Conservation (phyloP, 2,329 filamentous ascomycete genomes). For the Pseudogymnoascus sp. region DNA sequence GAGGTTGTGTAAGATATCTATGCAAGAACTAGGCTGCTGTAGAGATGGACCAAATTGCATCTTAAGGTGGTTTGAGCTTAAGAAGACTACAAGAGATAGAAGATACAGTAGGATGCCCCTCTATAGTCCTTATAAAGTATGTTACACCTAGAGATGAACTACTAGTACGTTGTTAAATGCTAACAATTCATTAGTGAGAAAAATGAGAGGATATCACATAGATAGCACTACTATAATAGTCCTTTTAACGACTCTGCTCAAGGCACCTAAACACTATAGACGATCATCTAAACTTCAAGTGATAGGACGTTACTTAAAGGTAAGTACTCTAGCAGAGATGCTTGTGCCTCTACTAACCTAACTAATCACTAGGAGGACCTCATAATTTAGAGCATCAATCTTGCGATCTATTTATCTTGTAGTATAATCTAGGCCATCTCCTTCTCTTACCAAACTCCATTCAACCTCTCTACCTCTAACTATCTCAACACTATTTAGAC, state of each 20-base stretch:
- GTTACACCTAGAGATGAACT: background rate
- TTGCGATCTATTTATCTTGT: background rate
- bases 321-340: background rate
- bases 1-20: background rate
- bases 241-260: background rate
- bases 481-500: background rate
- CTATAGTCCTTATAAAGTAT: background rate
- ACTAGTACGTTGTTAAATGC: background rate
- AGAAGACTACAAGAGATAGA: background rate
- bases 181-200: background rate
- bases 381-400: background rate
- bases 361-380: background rate
- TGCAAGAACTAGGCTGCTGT: background rate
- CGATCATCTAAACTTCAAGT: background rate
- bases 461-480: background rate
- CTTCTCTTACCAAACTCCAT: background rate
- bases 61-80: background rate
- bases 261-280: background rate
- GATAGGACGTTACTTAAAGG: background rate
- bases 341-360: background rate
- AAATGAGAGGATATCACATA: background rate
- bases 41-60: background rate
- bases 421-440: background rate
- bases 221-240: background rate
- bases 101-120: background rate